A percentile compares a stretch with the other conserved stretches of the same genome.
Evolutionary conservation across 2,329 filamentous ascomycete genomes (phyloP).

Genomic region (Lithohypha guttulata): DNA sequence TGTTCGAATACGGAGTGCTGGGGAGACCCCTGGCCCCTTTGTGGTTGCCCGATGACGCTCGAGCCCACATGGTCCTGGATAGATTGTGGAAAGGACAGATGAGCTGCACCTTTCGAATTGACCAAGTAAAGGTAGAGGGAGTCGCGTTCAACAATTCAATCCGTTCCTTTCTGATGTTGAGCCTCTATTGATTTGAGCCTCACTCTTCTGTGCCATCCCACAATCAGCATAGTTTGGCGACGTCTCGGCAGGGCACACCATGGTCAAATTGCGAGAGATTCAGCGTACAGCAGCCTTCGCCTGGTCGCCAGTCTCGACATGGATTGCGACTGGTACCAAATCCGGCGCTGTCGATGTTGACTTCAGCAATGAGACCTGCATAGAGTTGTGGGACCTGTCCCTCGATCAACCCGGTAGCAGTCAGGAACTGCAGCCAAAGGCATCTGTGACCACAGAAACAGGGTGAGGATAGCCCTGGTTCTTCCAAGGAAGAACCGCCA

Average conservation of each 20-base stretch:
- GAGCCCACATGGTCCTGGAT: slow-evolving; percentile 5
- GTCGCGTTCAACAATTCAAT: too few species aligned
- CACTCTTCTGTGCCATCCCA: too few species aligned
- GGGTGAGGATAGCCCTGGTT: slow-evolving; percentile 47
- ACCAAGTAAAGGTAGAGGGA: too few species aligned
- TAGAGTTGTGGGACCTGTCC: slow-evolving; percentile 91
- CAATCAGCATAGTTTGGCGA: too few species aligned
- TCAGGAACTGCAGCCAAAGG: slow-evolving; percentile 74
- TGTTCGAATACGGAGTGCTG: slow-evolving; percentile 3
- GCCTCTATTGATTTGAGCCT: not conserved
- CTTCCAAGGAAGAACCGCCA: not conserved
- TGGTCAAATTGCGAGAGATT: slow-evolving; percentile 96
- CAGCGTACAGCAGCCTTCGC: slow-evolving; percentile 93
- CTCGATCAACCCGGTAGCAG: slow-evolving; percentile 69
- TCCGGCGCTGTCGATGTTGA: slow-evolving; percentile 93
- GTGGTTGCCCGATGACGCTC: slow-evolving; percentile 6
- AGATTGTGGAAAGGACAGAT: slow-evolving; percentile 7
- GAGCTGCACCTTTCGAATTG: too few species aligned
- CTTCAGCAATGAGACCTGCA: slow-evolving; percentile 92
- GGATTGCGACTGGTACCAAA: slow-evolving; percentile 85
- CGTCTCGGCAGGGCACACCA: too few species aligned
- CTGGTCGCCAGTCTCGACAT: slow-evolving; percentile 73
- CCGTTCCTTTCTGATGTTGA: too few species aligned
- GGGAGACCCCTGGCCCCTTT: not conserved
- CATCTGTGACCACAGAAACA: slow-evolving; percentile 75